Evolutionary conservation across 768 basidiomycete species (phyloP), one percentile per base, ranked within the genome.

Genomic region (Hericium erinaceus): DNA sequence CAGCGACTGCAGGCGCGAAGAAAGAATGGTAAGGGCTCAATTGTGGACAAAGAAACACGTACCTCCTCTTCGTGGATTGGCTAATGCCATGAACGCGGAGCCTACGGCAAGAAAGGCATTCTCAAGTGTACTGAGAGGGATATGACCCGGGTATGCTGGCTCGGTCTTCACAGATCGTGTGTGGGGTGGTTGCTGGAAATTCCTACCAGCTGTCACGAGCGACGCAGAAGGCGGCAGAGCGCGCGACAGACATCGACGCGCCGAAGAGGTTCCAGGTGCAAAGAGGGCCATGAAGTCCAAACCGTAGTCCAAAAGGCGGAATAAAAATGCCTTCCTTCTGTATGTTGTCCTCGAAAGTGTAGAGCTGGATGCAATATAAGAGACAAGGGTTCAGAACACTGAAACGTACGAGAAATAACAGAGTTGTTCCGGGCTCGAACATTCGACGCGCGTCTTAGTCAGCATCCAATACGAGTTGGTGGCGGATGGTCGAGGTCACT

Each of bases 41-140:
- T 46, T 33, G 33, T 33, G 33, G 33, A 33, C 33, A 33, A 33
- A 9, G 33, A 46, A 22, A 44, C 13, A 69, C 86, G 68, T 65
- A 92, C 95, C 95, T 61, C 85, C 92, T 67, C 95, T 77, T 33
- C 82, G 77, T 24, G 95, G 92, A 68, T 97, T 82, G 28, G 80
- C 72, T 13, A 98, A 74, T 13, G 91, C 84, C 78, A 90, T 84
- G 52, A 93, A 68, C 0, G 89, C 94, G 13, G 90, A 89, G 9
- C 97, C 97, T 13, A 82, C 80, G 10, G 92, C 86, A 50, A 98
- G 79, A 61, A 98, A 80, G 11, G 84, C 83, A 68, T 87, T 89
- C 70, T 98, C 91, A 64, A 94, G 84, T 65, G 77, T 74, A 66
- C 80, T 88, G 48, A 98, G 75, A 12, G 89, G 91, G 58, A 95